A percentile compares a stretch with the other conserved stretches of the same genome.
phyloP scores from a whole-genome alignment of 176 grass and related monocot species.

The Oryza glaberrima region DNA sequence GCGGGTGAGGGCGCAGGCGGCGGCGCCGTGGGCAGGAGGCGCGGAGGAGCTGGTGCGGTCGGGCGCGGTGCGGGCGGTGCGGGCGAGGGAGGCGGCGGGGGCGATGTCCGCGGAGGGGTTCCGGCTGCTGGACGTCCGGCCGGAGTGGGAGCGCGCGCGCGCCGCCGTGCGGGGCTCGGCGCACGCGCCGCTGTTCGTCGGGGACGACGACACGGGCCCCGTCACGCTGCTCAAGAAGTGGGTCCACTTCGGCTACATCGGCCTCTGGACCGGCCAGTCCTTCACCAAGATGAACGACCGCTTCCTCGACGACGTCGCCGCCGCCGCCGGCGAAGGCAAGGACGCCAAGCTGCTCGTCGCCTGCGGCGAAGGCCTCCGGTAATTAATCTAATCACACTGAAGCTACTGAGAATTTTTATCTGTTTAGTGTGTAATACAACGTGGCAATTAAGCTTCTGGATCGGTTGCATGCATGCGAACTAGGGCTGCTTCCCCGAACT shows the following conservation, averaged over 20 bases:
- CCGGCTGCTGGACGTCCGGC: slow-evolving; percentile 76
- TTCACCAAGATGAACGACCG: slow-evolving; percentile 81
- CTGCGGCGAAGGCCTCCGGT: slow-evolving; percentile 95
- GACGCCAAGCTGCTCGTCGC: slow-evolving; percentile 79
- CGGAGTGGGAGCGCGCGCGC: slow-evolving; percentile 77
- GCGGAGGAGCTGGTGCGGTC: slow-evolving; percentile 68
- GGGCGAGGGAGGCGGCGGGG: slow-evolving; percentile 51
- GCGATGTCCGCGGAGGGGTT: slow-evolving; percentile 57
- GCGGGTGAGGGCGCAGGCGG: slow-evolving; percentile 44
- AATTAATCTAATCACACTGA: neutral
- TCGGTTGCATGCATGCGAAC: neutral
- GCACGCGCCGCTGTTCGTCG: slow-evolving; percentile 75
- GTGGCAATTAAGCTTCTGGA: neutral
- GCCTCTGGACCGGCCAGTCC: slow-evolving; percentile 79
- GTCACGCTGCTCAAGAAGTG: slow-evolving; percentile 93
- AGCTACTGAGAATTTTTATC: neutral
- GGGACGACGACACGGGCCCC: slow-evolving; percentile 57
- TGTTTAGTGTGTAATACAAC: too few relatives aligned
- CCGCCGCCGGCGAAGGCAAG: slow-evolving; percentile 42
- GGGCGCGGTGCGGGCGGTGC: slow-evolving; percentile 60
- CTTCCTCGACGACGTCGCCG: slow-evolving; percentile 68
- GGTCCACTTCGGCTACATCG: slow-evolving; percentile 94
- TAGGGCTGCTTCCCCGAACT: too few relatives aligned
- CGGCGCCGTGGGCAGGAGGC: slow-evolving; percentile 39
- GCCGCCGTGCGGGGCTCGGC: slow-evolving; percentile 60